Evolutionary conservation across 2,329 filamentous ascomycete species (phyloP), one percentile per base, ranked within the genome.

Genomic region (Pseudogymnoascus sp.): DNA sequence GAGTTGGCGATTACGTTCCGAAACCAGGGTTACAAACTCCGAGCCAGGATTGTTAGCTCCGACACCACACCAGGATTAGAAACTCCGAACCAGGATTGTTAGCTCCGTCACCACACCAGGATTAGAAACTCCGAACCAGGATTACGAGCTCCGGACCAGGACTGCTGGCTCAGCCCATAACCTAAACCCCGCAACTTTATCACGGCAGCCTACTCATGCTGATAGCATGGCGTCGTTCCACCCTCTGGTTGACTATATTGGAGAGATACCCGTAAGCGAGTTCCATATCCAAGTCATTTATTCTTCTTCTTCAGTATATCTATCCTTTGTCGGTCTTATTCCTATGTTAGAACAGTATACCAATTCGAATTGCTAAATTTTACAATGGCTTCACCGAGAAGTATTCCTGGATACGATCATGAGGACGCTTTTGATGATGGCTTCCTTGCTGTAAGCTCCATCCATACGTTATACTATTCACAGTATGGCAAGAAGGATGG

Each of bases 401-500:
- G 14, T 16, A 14, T 16, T 25, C 35, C 59, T 53, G 72, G 70
- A 47, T 73, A 76, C 65, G 65, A 66, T 6, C 74, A 76, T 56
- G 67, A 68, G 2, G 71, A 73, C 42, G 68, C 74, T 14, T 76
- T 74, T 65, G 72, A 75, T 59, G 38, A 63, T 21, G 70, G 73
- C 11, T 70, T 67, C 62, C 66, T 77, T 14, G 59, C 67, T 23
- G 74, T 75, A 5, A 70, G 74, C 56, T 68, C 71, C 3, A 68
- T 73, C 14, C 75, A 77, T 61, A 69, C 69, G 44, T 62, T 76
- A 7, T 71, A 74, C 66, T 77, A 77, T 65, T 71, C 73, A 50
- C 75, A 77, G 64, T 76, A 75, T 65, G 75, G 75, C 33, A 73
- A 72, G 12, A 67, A 64, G 14, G 70, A 75, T 53, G 75, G 74